Evolutionary conservation across 2,329 filamentous ascomycete genomes (phyloP), one percentile per base, ranked within the genome.

Genomic region (Colletotrichum sp.): DNA sequence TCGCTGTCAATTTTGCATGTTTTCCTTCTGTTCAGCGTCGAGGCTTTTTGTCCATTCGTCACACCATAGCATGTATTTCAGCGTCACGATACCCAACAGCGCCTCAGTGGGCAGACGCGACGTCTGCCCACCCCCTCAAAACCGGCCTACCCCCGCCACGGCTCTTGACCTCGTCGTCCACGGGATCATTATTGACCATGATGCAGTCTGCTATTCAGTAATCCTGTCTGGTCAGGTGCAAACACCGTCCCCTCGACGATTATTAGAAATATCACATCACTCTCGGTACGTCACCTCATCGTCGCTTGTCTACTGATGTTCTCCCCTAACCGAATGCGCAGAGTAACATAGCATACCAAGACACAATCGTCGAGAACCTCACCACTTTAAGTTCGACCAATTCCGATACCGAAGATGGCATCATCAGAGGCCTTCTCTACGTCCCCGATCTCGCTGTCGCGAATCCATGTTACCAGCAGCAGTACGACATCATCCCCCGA

Each of bases 391-490:
- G 95, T 5, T 92, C 90, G 36, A 94, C 92, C 76, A 92, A 92
- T 82, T 89, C 91, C 68, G 88, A 90, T 36, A 88, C 88, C 10
- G 84, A 88, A 52, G 91, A 93, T 78, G 90, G 90, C 71, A 87
- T 91, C 70, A 92, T 97, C 44, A 90, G 92, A 78, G 96, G 96
- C 77, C 90, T 98, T 18, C 89, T 99, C 73, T 99, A 97, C 83
- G 94, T 98, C 3, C 97, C 96, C 6, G 91, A 93, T 76, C 88
- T 98, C 55, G 82, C 85, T 8, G 72, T 81, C 13, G 83, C 88
- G 72, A 89, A 93, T 77, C 85, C 88, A 0, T 98, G 96, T 85
- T 88, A 89, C 81, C 87, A 91, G 18, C 85, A 90, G 63, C 92
- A 93, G 57, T 89, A 89, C 55, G 84, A 89, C n/a, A 92, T 93